Percentiles rank a stretch among this genome's conserved stretches.
phyloP scores from a whole-genome alignment of 2,329 filamentous ascomycete genomes.

The Cordyceps sp. region DNA sequence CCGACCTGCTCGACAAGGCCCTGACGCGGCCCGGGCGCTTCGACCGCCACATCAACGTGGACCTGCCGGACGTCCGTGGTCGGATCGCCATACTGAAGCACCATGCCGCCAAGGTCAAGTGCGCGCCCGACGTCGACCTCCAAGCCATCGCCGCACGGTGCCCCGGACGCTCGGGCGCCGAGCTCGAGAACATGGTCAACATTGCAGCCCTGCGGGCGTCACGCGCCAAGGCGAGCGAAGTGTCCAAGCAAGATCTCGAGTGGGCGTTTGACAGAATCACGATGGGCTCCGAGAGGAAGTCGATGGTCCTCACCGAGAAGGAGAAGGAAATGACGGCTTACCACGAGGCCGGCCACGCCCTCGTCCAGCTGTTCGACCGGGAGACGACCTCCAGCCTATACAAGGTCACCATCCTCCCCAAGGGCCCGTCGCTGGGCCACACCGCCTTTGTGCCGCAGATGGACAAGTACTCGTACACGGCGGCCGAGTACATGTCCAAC shows the following conservation, averaged over 20 bases:
- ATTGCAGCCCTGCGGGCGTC: constrained; percentile 92
- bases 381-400: constrained; percentile 65
- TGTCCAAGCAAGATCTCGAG: constrained; percentile 69
- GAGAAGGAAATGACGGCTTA: constrained; percentile 95
- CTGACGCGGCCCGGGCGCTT: constrained; percentile 89
- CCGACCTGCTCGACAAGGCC: constrained; percentile 85
- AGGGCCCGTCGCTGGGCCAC: constrained; percentile 71
- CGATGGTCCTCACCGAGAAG: constrained; percentile 77
- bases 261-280: constrained; percentile 98
- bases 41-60: constrained; percentile 79
- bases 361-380: constrained; percentile 68
- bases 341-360: constrained; percentile 87
- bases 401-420: constrained; percentile 93
- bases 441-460: constrained; percentile 81
- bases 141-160: constrained; percentile 74
- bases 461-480: constrained; percentile 82
- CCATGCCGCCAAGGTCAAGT: constrained; percentile 82
- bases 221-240: constrained; percentile 60
- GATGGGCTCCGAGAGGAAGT: constrained; percentile 87
- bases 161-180: constrained; percentile 83
- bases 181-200: constrained; percentile 93
- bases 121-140: constrained; percentile 64
- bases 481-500: constrained; percentile 62
- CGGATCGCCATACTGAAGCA: constrained; percentile 87
- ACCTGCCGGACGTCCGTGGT: constrained; percentile 81